phyloP scores from a whole-genome alignment of 164 flowering plant species.

The Umbilicus rupestris region DNA sequence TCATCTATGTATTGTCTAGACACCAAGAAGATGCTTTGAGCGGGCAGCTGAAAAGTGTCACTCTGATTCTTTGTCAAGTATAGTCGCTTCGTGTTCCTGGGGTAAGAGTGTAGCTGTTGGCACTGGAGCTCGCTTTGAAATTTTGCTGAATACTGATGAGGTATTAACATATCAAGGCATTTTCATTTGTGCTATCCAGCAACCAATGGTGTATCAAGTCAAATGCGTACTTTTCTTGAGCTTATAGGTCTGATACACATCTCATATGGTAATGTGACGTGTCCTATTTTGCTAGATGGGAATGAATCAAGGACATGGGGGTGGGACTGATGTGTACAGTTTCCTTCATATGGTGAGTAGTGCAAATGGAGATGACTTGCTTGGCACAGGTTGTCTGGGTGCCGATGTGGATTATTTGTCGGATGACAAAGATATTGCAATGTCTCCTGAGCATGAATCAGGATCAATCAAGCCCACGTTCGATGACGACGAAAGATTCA shows the following conservation, averaged over 20 bases:
- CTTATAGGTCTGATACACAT: background rate
- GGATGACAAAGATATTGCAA: constrained; percentile 27
- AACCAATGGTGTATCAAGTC: background rate
- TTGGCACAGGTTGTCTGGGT: constrained; percentile 45
- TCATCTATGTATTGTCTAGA: constrained; percentile 24
- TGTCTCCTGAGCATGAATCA: constrained; percentile 48
- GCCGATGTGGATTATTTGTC: constrained; percentile 52
- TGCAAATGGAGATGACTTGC: constrained; percentile 20
- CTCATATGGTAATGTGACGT: background rate
- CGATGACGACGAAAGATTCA: constrained; percentile 34
- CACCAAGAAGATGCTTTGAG: constrained; percentile 86
- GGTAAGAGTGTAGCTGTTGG: constrained; percentile 87
- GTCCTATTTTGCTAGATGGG: constrained; percentile 25
- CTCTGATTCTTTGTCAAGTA: constrained; percentile 58
- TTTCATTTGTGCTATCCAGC: background rate
- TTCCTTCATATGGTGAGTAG: constrained; percentile 62
- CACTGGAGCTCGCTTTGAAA: constrained; percentile 74
- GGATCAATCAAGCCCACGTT: constrained; percentile 38
- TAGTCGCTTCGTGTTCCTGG: constrained; percentile 94
- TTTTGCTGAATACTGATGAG: constrained; percentile 62
- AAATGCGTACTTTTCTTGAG: background rate
- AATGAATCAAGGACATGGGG: constrained; percentile 19
- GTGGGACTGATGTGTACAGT: constrained; percentile 46
- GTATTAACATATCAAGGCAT: constrained; percentile 21
- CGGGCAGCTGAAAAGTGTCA: constrained; percentile 84